These are phyloP conservation scores for Alternaria sp. DNA, from an alignment of 2,329 filamentous ascomycete genomes.

Conservation along the genomic window DNA sequence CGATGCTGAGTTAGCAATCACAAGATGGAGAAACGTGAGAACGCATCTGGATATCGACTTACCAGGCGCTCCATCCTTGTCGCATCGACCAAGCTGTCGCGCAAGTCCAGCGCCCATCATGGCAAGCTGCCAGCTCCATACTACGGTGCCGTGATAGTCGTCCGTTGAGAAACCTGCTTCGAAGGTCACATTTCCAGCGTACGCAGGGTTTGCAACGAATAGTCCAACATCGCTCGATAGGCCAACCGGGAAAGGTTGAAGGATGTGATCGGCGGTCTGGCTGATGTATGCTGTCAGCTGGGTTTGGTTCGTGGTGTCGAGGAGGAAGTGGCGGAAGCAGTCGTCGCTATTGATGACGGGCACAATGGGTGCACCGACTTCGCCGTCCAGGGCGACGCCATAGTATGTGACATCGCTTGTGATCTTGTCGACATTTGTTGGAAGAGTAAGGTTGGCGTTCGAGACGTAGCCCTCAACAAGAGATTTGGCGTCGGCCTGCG, in stretches of 20 bases:
- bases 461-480: conserved; percentile 59
- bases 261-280: conserved; percentile 63
- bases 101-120: conserved; percentile 69
- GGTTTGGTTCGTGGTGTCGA: conserved; percentile 64
- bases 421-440: conserved; percentile 52
- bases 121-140: conserved; percentile 70
- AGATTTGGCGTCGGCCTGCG: conserved; percentile 51
- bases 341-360: conserved; percentile 69
- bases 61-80: conserved; percentile 19
- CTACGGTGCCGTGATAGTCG: conserved; percentile 68
- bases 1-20: conserved; percentile 32
- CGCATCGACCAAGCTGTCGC: conserved; percentile 62
- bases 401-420: conserved; percentile 60
- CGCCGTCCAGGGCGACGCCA: conserved; percentile 62
- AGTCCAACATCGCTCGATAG: conserved; percentile 63
- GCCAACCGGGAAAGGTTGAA: conserved; percentile 64
- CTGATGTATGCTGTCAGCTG: conserved; percentile 65
- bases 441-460: conserved; percentile 52
- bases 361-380: conserved; percentile 54
- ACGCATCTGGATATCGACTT: background rate
- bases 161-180: conserved; percentile 61
- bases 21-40: background rate
- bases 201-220: conserved; percentile 67
- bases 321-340: conserved; percentile 67
- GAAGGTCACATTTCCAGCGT: conserved; percentile 53